Evolutionary conservation across 257 asterid genomes (phyloP).

Genomic region (Petunia axillaris): DNA sequence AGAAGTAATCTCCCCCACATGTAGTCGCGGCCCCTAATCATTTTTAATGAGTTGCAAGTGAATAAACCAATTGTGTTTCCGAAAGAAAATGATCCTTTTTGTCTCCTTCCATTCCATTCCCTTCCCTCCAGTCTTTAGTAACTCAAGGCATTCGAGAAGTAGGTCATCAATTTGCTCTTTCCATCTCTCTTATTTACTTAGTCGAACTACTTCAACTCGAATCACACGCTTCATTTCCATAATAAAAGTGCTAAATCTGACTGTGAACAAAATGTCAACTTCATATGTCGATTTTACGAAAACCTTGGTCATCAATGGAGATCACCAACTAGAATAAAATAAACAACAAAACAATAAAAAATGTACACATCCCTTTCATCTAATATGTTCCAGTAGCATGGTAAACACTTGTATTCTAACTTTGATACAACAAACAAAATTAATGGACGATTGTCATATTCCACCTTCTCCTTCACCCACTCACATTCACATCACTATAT

Average conservation of each 20-base stretch:
- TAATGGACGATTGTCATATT: conserved; percentile 40
- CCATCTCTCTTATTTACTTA: too few relatives aligned
- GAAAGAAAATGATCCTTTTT: too few relatives aligned
- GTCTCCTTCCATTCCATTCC: too few relatives aligned
- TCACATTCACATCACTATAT: conserved; percentile 40
- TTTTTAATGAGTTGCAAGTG: too few relatives aligned
- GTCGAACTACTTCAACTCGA: too few relatives aligned
- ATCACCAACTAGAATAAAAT: conserved; percentile 12
- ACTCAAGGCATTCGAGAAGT: too few relatives aligned
- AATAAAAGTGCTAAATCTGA: neutral
- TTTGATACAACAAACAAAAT: conserved; percentile 2
- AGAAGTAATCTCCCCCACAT: too few relatives aligned
- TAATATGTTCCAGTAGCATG: conserved; percentile 36
- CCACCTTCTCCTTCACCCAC: conserved; percentile 30
- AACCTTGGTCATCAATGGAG: conserved; percentile 12
- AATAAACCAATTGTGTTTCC: too few relatives aligned
- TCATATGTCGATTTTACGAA: neutral
- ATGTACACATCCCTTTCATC: conserved; percentile 39
- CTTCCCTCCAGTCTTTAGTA: too few relatives aligned
- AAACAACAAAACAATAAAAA: neutral
- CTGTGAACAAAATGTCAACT: neutral
- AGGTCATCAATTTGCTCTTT: too few relatives aligned
- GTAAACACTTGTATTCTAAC: conserved; percentile 39
- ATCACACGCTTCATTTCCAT: too few relatives aligned
- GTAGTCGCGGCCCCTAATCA: too few relatives aligned